phyloP scores from a whole-genome alignment of 208 protist species.

The Wallacemonas collosoma region DNA sequence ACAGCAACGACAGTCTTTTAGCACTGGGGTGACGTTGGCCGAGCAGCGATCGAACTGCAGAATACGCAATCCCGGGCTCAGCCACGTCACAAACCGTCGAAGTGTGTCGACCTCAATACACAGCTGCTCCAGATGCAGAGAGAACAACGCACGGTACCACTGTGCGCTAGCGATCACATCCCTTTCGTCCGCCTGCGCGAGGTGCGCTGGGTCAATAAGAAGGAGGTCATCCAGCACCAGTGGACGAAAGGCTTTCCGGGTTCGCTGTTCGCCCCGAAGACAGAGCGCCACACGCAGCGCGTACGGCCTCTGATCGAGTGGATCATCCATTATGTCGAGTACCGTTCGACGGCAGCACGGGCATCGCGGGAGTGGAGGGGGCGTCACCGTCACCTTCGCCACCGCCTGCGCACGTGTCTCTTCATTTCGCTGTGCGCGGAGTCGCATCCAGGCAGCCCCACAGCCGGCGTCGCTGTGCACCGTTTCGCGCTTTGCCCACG shows the following conservation, averaged over 20 bases:
- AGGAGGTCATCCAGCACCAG: neutral
- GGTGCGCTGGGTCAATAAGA: neutral
- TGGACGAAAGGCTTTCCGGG: neutral
- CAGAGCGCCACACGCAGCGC: neutral
- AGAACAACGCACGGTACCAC: neutral
- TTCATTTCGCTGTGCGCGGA: neutral
- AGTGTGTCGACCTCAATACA: neutral
- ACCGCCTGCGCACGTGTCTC: neutral
- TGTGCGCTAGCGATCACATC: neutral
- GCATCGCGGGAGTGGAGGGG: neutral
- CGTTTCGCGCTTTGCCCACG: neutral
- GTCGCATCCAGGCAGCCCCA: neutral
- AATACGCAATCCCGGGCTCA: slow-evolving; percentile 4
- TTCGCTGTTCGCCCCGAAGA: neutral
- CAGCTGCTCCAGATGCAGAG: neutral
- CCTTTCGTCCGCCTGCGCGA: neutral
- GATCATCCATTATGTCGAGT: neutral
- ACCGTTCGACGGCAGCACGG: neutral
- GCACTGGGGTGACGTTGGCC: neutral
- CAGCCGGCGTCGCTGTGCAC: neutral
- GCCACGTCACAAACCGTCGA: neutral
- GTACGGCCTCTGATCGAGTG: neutral
- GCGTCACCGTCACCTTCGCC: neutral
- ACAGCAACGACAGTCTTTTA: neutral
- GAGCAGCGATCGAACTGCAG: slow-evolving; percentile 19